phyloP scores from a whole-genome alignment of 306 rosid species.

The Vicia faba region DNA sequence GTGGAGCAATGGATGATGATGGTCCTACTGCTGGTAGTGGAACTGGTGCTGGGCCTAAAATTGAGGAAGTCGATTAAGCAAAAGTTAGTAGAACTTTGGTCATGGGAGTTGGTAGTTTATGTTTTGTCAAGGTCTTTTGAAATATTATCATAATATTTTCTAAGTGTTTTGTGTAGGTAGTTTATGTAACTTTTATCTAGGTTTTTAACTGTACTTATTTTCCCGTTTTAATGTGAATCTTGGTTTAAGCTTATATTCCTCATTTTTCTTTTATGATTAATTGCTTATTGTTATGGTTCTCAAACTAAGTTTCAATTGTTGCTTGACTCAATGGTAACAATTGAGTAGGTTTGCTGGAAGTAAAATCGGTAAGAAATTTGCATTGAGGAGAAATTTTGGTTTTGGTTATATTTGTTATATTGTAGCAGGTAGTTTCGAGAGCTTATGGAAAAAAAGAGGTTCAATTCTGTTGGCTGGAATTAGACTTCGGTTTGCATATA shows the following conservation, averaged over 20 bases:
- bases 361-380: background rate
- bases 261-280: background rate
- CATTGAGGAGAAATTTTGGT: too few species aligned
- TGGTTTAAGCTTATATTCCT: background rate
- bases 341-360: background rate
- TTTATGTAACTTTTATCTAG: background rate
- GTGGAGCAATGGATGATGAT: slow-evolving; percentile 60
- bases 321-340: background rate
- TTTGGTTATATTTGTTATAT: too few species aligned
- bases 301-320: background rate
- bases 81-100: background rate
- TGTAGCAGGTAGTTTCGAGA: too few species aligned
- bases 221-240: background rate
- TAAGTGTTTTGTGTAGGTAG: background rate
- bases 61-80: slow-evolving; percentile 56
- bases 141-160: background rate
- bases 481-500: too few species aligned
- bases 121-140: background rate
- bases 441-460: too few species aligned
- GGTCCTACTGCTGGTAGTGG: slow-evolving; percentile 48
- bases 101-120: background rate
- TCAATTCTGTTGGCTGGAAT: too few species aligned
- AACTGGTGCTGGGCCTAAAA: slow-evolving; percentile 57
- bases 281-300: background rate
- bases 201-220: background rate